These are phyloP conservation scores for Pistacia integerrima DNA, from an alignment of 345 rosid genomes.

Conservation along the genomic window DNA sequence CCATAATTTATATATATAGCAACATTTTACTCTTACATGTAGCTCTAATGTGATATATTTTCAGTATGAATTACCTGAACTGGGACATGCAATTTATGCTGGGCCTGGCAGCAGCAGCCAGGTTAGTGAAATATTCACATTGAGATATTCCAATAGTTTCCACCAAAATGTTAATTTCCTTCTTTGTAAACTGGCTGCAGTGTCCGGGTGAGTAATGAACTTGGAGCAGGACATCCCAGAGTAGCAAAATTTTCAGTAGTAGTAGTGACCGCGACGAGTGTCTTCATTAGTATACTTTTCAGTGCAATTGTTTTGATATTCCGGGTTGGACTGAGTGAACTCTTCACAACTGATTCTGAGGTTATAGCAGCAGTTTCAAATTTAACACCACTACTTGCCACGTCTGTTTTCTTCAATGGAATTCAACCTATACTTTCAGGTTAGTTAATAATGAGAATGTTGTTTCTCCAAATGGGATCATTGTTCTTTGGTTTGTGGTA, in stretches of 20 bases:
- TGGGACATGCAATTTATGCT: constrained; percentile 94
- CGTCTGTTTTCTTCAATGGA: constrained; percentile 84
- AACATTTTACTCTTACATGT: not conserved
- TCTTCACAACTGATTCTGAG: constrained; percentile 63
- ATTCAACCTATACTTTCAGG: constrained; percentile 98
- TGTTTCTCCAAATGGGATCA: not conserved
- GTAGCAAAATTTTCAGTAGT: constrained; percentile 76
- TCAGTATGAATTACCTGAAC: constrained; percentile 81
- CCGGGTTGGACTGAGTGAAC: constrained; percentile 59
- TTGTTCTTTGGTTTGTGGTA: not conserved
- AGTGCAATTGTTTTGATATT: constrained; percentile 49
- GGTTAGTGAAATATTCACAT: constrained; percentile 38
- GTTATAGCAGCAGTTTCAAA: constrained; percentile 67
- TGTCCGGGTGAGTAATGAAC: constrained; percentile 85
- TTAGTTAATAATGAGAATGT: constrained; percentile 36
- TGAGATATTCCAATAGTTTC: not conserved
- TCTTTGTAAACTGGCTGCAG: constrained; percentile 32
- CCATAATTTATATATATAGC: not conserved
- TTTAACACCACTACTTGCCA: constrained; percentile 77
- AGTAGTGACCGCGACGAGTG: constrained; percentile 67
- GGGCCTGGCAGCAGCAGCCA: constrained; percentile 81
- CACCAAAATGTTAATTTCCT: not conserved
- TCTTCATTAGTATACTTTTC: constrained; percentile 61
- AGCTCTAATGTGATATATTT: not conserved
- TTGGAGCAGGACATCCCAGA: constrained; percentile 79